Evolutionary conservation across 1,139 yeast species (phyloP), one percentile per base, ranked within the genome.

Genomic region (Arxiozyma bovina): DNA sequence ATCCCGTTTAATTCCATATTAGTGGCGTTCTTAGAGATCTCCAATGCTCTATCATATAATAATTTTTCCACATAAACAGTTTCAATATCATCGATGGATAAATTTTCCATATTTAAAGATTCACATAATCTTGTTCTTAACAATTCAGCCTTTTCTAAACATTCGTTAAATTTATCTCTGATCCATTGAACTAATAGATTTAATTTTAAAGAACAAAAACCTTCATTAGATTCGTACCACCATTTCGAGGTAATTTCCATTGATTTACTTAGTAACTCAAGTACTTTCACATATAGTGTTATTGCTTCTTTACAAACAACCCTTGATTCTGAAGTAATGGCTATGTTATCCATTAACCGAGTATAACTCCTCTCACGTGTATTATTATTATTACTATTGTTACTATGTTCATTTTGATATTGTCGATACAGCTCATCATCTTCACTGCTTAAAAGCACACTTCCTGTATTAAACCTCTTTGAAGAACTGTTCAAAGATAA

Each of bases 161-260:
- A 81, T 65, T 90, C 96, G 70, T 93, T 93, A 71, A 90, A 93
- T 58, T 83, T 80, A 55, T 86, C 91, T 57, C 98, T 78, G 11
- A 88, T 82, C 96, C 97, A 90, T 70, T 93, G 97, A 8, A 93
- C 96, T 53, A 88, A 74, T 54, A 86, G 85, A 65, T 88, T 88
- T 62, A 93, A 76, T 56, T 81, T 79, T 30, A 68, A 57, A 18
- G 74, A 64, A 40, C 71, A 66, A 52, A 70, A 71, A 50, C 73
- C 73, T 30, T 74, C 69, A 45, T 74, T 75, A 40, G 75, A 72
- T 45, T 77, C 77, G 58, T 79, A 80, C 97, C 97, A 91, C 97
- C 97, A 91, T 21, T 77, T 82, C 50, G 90, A 81, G 0, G 96
- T 96, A 46, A 83, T 70, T 42, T 82, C 78, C 95, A 93, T 91